A percentile compares a stretch with the other conserved stretches of the same genome.
phyloP scores from a whole-genome alignment of 2,329 filamentous ascomycete genomes.

The Sporothrix mexicana region DNA sequence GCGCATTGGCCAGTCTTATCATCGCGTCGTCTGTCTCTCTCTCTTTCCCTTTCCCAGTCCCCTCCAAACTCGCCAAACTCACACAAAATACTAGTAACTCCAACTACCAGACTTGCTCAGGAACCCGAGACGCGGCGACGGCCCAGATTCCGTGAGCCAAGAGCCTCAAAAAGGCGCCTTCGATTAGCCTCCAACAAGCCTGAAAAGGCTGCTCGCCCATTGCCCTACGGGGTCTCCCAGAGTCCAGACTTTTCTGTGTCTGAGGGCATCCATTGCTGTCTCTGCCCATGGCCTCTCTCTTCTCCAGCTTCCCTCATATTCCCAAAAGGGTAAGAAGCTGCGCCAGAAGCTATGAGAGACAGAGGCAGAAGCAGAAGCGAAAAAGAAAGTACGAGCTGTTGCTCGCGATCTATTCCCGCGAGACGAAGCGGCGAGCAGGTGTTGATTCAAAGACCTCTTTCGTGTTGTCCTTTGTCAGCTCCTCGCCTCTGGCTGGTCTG shows the following conservation, averaged over 20 bases:
- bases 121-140: slow-evolving; percentile 17
- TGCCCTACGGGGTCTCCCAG: background rate
- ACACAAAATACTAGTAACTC: background rate
- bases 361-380: too few relatives aligned
- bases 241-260: background rate
- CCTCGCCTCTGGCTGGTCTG: background rate
- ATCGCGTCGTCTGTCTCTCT: background rate
- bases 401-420: background rate
- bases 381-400: background rate
- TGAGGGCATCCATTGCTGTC: too few relatives aligned
- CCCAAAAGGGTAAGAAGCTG: slow-evolving; percentile 26
- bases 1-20: background rate
- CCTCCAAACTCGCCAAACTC: background rate
- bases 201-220: background rate
- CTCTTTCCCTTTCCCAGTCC: slow-evolving; percentile 18
- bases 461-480: background rate
- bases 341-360: background rate
- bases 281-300: too few relatives aligned
- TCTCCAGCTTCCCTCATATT: background rate
- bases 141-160: slow-evolving; percentile 22
- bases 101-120: background rate
- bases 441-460: background rate
- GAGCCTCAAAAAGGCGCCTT: too few relatives aligned
- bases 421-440: background rate
- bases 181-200: background rate